These are phyloP conservation scores for Remersonia thermophila DNA, from an alignment of 2,329 filamentous ascomycete genomes.

Conservation along the genomic window DNA sequence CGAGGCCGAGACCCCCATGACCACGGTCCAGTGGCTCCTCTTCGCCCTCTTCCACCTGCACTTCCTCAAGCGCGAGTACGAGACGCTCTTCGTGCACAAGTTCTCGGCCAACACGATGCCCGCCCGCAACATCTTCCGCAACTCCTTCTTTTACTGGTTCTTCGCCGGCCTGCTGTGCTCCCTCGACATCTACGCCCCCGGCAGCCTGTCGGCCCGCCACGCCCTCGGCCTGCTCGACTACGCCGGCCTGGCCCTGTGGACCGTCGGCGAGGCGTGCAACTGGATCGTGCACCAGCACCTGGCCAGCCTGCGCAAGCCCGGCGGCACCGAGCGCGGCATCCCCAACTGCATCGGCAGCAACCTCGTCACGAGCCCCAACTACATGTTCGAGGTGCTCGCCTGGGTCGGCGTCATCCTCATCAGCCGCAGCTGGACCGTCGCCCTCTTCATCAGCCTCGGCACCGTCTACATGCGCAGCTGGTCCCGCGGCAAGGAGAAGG, in stretches of 20 bases:
- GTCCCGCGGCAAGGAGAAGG: constrained; percentile 84
- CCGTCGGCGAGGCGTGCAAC: constrained; percentile 70
- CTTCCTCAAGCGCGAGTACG: constrained; percentile 89
- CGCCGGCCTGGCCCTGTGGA: constrained; percentile 57
- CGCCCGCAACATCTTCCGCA: constrained; percentile 79
- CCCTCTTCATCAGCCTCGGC: constrained; percentile 64
- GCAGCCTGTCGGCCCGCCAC: constrained; percentile 49
- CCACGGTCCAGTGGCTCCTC: constrained; percentile 58
- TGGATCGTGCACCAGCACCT: constrained; percentile 69
- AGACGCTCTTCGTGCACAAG: constrained; percentile 88
- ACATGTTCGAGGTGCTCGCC: constrained; percentile 80
- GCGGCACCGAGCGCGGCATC: constrained; percentile 78
- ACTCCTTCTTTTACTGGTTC: constrained; percentile 89
- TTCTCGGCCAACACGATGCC: constrained; percentile 96
- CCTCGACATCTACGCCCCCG: constrained; percentile 73
- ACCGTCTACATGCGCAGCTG: constrained; percentile 71
- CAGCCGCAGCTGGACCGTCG: constrained; percentile 65
- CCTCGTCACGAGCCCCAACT: constrained; percentile 91
- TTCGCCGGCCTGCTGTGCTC: constrained; percentile 70
- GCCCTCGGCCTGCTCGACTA: constrained; percentile 43
- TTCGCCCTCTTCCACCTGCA: constrained; percentile 66
- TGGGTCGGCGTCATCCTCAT: constrained; percentile 77
- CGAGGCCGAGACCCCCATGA: constrained; percentile 38
- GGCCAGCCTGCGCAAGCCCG: constrained; percentile 60
- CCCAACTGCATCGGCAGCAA: constrained; percentile 74